Evolutionary conservation across 2,329 filamentous ascomycete genomes (phyloP).

Genomic region (Fusarium poae): DNA sequence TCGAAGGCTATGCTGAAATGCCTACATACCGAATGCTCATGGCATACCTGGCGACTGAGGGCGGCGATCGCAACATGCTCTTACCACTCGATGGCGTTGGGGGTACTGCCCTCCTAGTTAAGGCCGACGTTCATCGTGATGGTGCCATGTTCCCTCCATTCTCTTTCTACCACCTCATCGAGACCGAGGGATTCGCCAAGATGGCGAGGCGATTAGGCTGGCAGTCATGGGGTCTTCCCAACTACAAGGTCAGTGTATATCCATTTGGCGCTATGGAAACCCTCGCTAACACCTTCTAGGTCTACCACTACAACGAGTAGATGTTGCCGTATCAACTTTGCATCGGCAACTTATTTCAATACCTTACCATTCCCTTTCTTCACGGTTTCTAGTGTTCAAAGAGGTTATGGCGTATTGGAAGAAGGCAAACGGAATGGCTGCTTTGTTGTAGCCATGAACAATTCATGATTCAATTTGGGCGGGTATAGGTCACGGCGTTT

Average conservation of each 20-base stretch:
- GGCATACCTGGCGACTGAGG: slow-evolving; percentile 79
- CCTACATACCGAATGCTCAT: slow-evolving; percentile 92
- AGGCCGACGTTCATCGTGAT: slow-evolving; percentile 95
- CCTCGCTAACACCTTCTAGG: slow-evolving; percentile 61
- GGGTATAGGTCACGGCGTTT: slow-evolving; percentile 46
- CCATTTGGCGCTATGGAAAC: not conserved
- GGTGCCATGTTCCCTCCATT: slow-evolving; percentile 99
- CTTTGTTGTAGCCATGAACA: slow-evolving; percentile 20
- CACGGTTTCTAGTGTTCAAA: slow-evolving; percentile 33
- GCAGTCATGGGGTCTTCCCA: slow-evolving; percentile 88
- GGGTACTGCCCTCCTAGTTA: slow-evolving; percentile 91
- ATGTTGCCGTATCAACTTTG: slow-evolving; percentile 42
- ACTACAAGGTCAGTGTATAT: slow-evolving; percentile 83
- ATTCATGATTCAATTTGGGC: slow-evolving; percentile 41
- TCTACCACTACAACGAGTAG: slow-evolving; percentile 91
- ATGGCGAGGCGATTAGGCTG: slow-evolving; percentile 94
- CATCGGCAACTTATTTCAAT: slow-evolving; percentile 22
- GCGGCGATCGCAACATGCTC: slow-evolving; percentile 70
- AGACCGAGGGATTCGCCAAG: slow-evolving; percentile 97
- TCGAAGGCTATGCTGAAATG: slow-evolving; percentile 95
- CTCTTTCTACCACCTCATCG: slow-evolving; percentile 94
- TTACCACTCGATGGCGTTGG: slow-evolving; percentile 92
- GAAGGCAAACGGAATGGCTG: slow-evolving; percentile 2
- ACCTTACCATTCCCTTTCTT: slow-evolving; percentile 19
- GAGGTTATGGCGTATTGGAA: slow-evolving; percentile 16